These are phyloP conservation scores for Pseudogymnoascus sp. DNA, from an alignment of 2,329 filamentous ascomycete genomes.

Conservation along the genomic window DNA sequence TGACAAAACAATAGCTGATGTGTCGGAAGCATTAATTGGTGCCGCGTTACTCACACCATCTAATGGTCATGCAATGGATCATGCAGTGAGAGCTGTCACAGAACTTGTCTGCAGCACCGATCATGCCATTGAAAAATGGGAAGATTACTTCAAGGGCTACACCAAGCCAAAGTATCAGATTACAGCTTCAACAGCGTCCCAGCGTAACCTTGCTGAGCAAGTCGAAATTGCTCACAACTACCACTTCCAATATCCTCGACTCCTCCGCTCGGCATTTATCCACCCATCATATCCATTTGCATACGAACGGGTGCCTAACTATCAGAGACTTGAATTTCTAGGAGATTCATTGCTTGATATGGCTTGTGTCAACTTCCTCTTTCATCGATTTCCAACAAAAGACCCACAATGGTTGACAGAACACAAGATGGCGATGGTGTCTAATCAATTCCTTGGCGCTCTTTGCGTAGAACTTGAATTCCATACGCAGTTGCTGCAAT, in stretches of 20 bases:
- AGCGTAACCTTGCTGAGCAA: constrained; percentile 59
- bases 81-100: constrained; percentile 57
- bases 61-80: constrained; percentile 40
- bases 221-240: constrained; percentile 53
- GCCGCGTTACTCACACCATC: constrained; percentile 57
- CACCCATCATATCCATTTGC: constrained; percentile 74
- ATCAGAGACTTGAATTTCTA: constrained; percentile 87
- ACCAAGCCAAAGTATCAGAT: constrained; percentile 64
- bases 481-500: constrained; percentile 61
- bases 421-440: constrained; percentile 99
- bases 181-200: constrained; percentile 52
- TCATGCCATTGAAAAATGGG: constrained; percentile 62
- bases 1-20: constrained; percentile 88
- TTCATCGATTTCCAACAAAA: constrained; percentile 64
- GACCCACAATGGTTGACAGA: constrained; percentile 97
- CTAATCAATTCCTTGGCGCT: constrained; percentile 85
- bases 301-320: constrained; percentile 75
- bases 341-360: constrained; percentile 85
- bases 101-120: constrained; percentile 61
- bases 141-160: constrained; percentile 67
- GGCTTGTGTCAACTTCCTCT: constrained; percentile 76
- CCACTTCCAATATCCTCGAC: constrained; percentile 64
- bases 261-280: constrained; percentile 78
- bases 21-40: constrained; percentile 89
- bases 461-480: constrained; percentile 73